Evolutionary conservation across 176 grass and related monocot species (phyloP), one percentile per base, ranked within the genome.

Genomic region (Oryza longistaminata): DNA sequence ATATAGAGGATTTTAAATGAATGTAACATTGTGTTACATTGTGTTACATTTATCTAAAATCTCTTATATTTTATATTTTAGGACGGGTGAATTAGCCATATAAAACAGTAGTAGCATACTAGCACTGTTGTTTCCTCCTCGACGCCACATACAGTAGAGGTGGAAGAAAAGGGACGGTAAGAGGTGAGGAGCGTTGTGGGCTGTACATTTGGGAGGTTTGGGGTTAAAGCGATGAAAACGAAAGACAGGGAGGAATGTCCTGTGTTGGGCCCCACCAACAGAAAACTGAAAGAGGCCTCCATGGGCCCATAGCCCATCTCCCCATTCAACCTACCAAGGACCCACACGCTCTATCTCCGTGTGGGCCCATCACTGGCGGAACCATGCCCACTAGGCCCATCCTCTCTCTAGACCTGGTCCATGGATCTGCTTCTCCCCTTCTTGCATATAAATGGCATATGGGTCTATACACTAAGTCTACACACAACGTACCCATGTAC

Each of bases 391-490:
- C 11, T 42, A 6, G 0, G 19, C 12, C 37, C 2, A 0, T 40
- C 33, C 6, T 58, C 33, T 58, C 48, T 11, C 6, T 31, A 45
- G 2, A 52, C 84, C 46, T 9, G 14, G 27, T 66, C 22, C 76
- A 17, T n/a, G 3, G 53, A 55, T 7, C 8, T 21, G 5, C 53
- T 5, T 19, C 17, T 55, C 0, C 53, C 21, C 3, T n/a, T 55
- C 4, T 21, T 49, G 64, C 2, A 26, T 6, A 25, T 3, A 34
- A 9, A 24, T 0, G 8, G 9, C 58, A 5, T 44, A 11, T 85
- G 12, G 68, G 73, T 88, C 55, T 33, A 83, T 79, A 14, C 43
- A 78, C 73, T n/a, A 17, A 4, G 81, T 88, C 53, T 15, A 19
- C 13, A 11, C 6, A 17, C 2, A 5, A 34, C 17, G 10, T 9